These are phyloP conservation scores for Bonnemaisonia californica DNA, from an alignment of 31 red algal genomes.

Conservation along the genomic window DNA sequence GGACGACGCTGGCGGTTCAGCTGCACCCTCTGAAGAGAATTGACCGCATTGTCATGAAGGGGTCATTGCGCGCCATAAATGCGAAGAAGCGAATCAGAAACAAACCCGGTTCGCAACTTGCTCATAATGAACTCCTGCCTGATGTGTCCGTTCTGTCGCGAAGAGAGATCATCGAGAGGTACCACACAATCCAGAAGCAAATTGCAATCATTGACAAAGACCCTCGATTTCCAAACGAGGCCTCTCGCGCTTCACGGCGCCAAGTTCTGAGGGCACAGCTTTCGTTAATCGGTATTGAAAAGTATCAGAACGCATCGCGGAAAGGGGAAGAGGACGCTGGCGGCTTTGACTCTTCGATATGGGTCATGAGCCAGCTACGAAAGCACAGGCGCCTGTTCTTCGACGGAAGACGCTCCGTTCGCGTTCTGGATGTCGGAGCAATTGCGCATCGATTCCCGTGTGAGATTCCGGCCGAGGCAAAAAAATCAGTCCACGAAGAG, in stretches of 20 bases:
- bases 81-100: too few species aligned
- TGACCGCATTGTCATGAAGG: too few species aligned
- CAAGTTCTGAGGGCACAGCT: slow-evolving; percentile 45
- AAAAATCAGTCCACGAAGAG: neutral
- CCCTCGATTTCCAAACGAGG: slow-evolving; percentile 31
- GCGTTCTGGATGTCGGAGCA: slow-evolving; percentile 64
- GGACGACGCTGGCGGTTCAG: too few species aligned
- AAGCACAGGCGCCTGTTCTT: neutral
- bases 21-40: too few species aligned
- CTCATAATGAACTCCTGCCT: neutral
- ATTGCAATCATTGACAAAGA: slow-evolving; percentile 21
- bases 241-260: slow-evolving; percentile 8
- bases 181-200: slow-evolving; percentile 63
- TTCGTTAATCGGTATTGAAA: slow-evolving; percentile 23
- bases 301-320: slow-evolving; percentile 58
- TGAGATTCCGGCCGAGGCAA: neutral
- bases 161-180: slow-evolving; percentile 21
- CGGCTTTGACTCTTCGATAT: slow-evolving; percentile 62
- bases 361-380: slow-evolving; percentile 32
- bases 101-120: neutral
- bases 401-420: neutral
- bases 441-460: slow-evolving; percentile 57
- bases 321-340: slow-evolving; percentile 29
- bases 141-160: slow-evolving; percentile 22
- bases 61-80: too few species aligned